Evolutionary conservation across 2,329 filamentous ascomycete species (phyloP), one percentile per base, ranked within the genome.

Genomic region (Periglandula ipomoeae): DNA sequence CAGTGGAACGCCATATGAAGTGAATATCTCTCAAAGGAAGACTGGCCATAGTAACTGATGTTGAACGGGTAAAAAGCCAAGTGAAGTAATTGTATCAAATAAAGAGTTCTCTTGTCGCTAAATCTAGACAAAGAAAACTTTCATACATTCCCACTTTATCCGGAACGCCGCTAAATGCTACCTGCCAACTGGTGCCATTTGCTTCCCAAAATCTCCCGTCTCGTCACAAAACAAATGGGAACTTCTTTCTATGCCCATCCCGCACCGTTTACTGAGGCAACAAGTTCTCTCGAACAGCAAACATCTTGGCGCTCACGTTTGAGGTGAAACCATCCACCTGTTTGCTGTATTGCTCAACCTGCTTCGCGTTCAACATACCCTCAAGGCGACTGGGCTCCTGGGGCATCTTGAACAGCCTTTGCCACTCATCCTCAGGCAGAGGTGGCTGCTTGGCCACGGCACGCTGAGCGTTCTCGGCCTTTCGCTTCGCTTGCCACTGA

Each of bases 311-410:
- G 54, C 82, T 94, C 58, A 95, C 86, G 56, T 83, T 85, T 49
- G 93, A 89, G 43, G 91, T 91, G 70, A 97, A 97, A 35, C 89
- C 89, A 69, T 98, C 93, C 50, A 97, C 87, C 74, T 97, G 93
- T 73, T 89, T 85, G 63, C 90, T 88, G 73, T 97, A 98, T 73
- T 97, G 91, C 73, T 97, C 90, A 48, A 96, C 89, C 74, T 98
- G 93, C 70, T 89, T 82, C 54, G 87, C 90, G 68, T 96, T 95
- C 64, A 98, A 76, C 79, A 98, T 87, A 56, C 86, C 88, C 74
- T 97, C 91, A 58, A 97, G 74, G 57, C 91, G 78, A 71, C 86
- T 95, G 49, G 93, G 91, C 74, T 97, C 91, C 65, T 89, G 84
- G 23, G 93, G 93, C 58, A 98, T 80, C 81, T 98, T 98, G 81